These are phyloP conservation scores for Aspergillus amoenus DNA, from an alignment of 2,329 filamentous ascomycete genomes.

Conservation along the genomic window DNA sequence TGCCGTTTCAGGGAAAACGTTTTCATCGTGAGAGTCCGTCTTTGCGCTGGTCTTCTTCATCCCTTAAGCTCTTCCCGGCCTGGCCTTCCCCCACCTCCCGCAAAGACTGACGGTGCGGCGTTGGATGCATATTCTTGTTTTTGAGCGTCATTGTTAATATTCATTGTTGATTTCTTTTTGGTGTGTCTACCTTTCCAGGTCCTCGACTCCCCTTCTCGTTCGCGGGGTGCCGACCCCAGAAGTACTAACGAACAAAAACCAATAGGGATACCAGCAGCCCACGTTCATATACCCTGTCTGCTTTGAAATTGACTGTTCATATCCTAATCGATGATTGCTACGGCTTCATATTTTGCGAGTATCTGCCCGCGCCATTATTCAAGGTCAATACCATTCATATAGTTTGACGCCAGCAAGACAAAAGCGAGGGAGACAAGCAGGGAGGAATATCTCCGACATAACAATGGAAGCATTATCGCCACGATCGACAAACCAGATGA, in stretches of 20 bases:
- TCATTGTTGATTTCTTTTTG: conserved; percentile 17
- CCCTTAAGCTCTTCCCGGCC: conserved; percentile 7
- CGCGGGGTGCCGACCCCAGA: not conserved
- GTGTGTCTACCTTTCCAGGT: conserved; percentile 10
- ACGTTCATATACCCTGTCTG: conserved; percentile 19
- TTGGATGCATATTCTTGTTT: conserved; percentile 28
- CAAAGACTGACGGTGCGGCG: conserved; percentile 22
- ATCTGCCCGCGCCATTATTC: conserved; percentile 6
- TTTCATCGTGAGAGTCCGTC: conserved; percentile 23
- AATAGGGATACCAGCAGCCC: conserved; percentile 7
- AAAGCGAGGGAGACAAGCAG: conserved; percentile 1
- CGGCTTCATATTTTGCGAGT: conserved; percentile 11
- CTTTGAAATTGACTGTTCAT: conserved; percentile 15
- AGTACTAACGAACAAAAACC: conserved; percentile 6
- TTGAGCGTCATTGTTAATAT: conserved; percentile 26
- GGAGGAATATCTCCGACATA: not conserved
- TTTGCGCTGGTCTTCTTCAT: conserved; percentile 22
- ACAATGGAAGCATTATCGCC: conserved; percentile 51
- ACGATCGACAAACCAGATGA: conserved; percentile 48
- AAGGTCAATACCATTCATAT: conserved; percentile 23
- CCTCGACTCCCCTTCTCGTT: not conserved
- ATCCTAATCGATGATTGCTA: conserved; percentile 24
- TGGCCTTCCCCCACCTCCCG: conserved; percentile 16
- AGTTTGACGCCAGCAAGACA: conserved; percentile 8
- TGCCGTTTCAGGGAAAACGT: conserved; percentile 34